phyloP scores from a whole-genome alignment of 164 flowering plant genomes.

The Stephania yunnanensis region DNA sequence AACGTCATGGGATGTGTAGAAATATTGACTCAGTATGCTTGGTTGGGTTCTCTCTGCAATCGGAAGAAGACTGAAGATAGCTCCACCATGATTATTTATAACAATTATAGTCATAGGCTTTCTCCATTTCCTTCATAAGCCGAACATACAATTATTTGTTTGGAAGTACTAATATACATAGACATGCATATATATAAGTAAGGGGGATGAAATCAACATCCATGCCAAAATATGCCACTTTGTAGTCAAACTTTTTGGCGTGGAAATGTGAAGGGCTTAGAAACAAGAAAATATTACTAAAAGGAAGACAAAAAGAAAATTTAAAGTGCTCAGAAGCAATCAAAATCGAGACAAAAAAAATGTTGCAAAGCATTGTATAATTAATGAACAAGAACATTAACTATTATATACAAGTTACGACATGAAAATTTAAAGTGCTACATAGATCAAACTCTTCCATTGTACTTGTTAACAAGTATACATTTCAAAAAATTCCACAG shows the following conservation, averaged over 20 bases:
- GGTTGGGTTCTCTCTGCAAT: constrained; percentile 51
- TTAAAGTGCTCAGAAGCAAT: too few relatives aligned
- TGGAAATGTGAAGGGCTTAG: neutral
- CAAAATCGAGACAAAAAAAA: too few relatives aligned
- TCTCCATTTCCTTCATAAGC: constrained; percentile 46
- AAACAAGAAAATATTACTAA: too few relatives aligned
- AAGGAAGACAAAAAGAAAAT: too few relatives aligned
- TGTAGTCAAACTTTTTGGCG: neutral
- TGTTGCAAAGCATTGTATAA: too few relatives aligned
- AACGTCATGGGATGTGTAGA: constrained; percentile 76
- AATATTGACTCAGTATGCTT: constrained; percentile 51
- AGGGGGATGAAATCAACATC: neutral
- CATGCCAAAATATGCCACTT: neutral
- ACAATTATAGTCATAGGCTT: constrained; percentile 82
- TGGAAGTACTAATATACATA: neutral
- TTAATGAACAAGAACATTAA: too few relatives aligned
- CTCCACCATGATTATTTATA: constrained; percentile 91
- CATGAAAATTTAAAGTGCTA: too few relatives aligned
- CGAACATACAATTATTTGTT: neutral
- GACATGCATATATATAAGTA: neutral
- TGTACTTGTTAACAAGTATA: too few relatives aligned
- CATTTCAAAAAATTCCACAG: too few relatives aligned
- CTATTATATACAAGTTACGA: too few relatives aligned
- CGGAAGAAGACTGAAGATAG: constrained; percentile 94
- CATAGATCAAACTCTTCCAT: too few relatives aligned